Percentiles rank a stretch among this genome's conserved stretches.
These are phyloP conservation scores for Linum usitatissimum DNA, from an alignment of 345 rosid genomes.

Conservation along the genomic window DNA sequence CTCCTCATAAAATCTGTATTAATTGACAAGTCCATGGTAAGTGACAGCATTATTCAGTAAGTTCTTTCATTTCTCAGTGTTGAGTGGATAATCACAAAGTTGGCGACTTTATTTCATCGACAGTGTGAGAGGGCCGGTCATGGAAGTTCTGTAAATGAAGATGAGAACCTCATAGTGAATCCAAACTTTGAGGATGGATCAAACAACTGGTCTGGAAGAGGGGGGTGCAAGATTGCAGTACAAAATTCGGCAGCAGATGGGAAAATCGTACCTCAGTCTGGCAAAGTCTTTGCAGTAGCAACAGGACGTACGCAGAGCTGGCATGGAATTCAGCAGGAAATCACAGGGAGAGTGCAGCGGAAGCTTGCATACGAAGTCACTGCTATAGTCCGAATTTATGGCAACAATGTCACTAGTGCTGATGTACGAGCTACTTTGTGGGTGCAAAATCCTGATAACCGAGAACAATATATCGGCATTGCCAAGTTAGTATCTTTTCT, in stretches of 20 bases:
- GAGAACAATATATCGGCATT: slow-evolving; percentile 71
- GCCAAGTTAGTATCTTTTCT: slow-evolving; percentile 46
- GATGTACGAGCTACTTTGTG: slow-evolving; percentile 64
- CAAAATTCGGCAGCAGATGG: slow-evolving; percentile 78
- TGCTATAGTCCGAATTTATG: slow-evolving; percentile 62
- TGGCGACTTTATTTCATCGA: too few species aligned
- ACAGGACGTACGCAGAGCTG: slow-evolving; percentile 76
- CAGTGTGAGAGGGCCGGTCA: slow-evolving; percentile 5
- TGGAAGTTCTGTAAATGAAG: slow-evolving; percentile 22
- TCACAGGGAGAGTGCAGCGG: slow-evolving; percentile 61
- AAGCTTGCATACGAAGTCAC: slow-evolving; percentile 63
- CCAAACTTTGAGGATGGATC: slow-evolving; percentile 73
- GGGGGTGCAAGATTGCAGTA: slow-evolving; percentile 52
- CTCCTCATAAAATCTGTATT: slow-evolving; percentile 58
- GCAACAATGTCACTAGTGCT: slow-evolving; percentile 43
- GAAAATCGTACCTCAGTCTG: slow-evolving; percentile 56
- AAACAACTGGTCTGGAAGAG: slow-evolving; percentile 88
- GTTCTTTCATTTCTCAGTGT: neutral
- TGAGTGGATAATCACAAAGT: neutral
- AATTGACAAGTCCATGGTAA: slow-evolving; percentile 44
- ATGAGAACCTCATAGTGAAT: slow-evolving; percentile 52
- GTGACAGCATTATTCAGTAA: neutral
- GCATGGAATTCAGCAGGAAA: slow-evolving; percentile 90
- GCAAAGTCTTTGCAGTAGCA: slow-evolving; percentile 66
- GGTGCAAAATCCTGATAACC: slow-evolving; percentile 53